Evolutionary conservation across 2,329 filamentous ascomycete species (phyloP).

Genomic region (Colletotrichum euphorbiae): DNA sequence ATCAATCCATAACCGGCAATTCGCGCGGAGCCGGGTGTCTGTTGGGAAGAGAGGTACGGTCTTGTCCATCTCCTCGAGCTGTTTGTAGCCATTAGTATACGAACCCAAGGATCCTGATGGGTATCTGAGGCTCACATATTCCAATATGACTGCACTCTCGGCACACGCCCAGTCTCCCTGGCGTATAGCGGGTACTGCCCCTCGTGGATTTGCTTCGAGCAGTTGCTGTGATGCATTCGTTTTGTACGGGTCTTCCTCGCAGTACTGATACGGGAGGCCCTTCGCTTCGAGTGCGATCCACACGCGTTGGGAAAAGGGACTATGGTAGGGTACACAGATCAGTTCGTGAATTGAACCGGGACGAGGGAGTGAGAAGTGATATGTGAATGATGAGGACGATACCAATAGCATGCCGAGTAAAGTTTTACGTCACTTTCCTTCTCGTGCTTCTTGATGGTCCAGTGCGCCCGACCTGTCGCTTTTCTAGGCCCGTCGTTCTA

Average conservation of each 20-base stretch:
- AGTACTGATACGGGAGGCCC: conserved; percentile 83
- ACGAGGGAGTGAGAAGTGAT: no score
- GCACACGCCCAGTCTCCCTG: conserved; percentile 86
- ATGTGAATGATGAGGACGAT: no score
- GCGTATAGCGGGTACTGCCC: conserved; percentile 79
- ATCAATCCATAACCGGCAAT: conserved; percentile 83
- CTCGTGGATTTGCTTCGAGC: conserved; percentile 80
- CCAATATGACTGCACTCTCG: conserved; percentile 84
- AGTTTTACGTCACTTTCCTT: conserved; percentile 79
- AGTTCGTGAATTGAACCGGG: no score
- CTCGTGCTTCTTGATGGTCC: conserved; percentile 77
- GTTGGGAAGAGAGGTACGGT: conserved; percentile 72
- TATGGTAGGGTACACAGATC: conserved; percentile 45
- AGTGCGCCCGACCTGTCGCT: conserved; percentile 76
- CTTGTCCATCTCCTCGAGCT: conserved; percentile 79
- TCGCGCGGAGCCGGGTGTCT: conserved; percentile 74
- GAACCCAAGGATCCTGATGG: not conserved
- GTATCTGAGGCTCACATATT: conserved; percentile 72
- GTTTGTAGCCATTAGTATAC: not conserved
- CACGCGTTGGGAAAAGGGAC: conserved; percentile 86
- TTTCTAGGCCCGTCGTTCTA: conserved; percentile 59
- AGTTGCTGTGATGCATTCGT: conserved; percentile 68
- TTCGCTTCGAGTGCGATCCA: conserved; percentile 91
- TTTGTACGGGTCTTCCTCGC: conserved; percentile 84
- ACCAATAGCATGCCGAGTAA: conserved; percentile 89